phyloP scores from a whole-genome alignment of 495 filamentous ascomycete species.

The Xylaria nigripes region DNA sequence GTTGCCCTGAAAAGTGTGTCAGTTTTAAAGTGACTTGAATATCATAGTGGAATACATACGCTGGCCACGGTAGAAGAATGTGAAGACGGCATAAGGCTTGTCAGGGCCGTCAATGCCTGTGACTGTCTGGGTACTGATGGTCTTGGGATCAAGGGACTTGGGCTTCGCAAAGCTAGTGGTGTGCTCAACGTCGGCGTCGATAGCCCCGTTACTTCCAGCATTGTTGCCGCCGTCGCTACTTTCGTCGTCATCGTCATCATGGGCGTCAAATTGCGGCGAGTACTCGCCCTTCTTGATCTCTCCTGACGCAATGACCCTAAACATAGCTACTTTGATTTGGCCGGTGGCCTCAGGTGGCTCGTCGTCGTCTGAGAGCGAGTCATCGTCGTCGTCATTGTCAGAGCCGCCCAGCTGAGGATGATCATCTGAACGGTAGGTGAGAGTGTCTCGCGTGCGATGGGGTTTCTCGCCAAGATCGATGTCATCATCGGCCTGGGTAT shows the following conservation, averaged over 20 bases:
- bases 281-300: conserved; percentile 97
- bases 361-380: conserved; percentile 78
- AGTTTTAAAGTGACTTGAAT: conserved; percentile 9
- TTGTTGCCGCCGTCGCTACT: conserved; percentile 37
- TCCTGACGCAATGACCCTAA: conserved; percentile 88
- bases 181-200: conserved; percentile 75
- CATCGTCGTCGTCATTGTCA: conserved; percentile 54
- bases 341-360: conserved; percentile 88
- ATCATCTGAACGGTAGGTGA: conserved; percentile 69
- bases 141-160: conserved; percentile 92
- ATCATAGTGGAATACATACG: conserved; percentile 50
- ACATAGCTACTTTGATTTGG: conserved; percentile 97
- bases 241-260: conserved; percentile 74
- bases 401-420: conserved; percentile 64
- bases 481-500: conserved; percentile 40
- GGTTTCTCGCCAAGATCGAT: conserved; percentile 46
- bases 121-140: conserved; percentile 95
- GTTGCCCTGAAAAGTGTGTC: conserved; percentile 54
- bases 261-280: conserved; percentile 93
- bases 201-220: conserved; percentile 32
- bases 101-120: conserved; percentile 96
- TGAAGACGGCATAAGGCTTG: conserved; percentile 92
- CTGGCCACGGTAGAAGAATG: conserved; percentile 95
- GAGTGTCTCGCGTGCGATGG: conserved; percentile 41
- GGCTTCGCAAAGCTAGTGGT: conserved; percentile 98